Base-by-base conservation (phyloP, 805 yeast genomes). In the Candida coleopterorum region DNA sequence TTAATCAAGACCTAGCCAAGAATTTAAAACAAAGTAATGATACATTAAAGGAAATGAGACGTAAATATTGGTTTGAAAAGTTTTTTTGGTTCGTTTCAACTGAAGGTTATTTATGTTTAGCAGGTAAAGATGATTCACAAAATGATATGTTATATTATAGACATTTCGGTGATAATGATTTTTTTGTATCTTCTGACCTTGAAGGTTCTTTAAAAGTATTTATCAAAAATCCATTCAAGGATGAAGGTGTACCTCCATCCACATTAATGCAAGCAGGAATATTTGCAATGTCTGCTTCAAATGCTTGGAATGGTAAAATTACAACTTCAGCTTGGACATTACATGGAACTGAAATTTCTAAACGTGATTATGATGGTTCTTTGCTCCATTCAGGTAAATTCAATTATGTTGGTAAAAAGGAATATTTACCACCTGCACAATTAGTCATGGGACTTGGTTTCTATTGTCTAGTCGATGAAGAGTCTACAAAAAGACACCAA, bases 21-120 rank as follows among this genome's bases (percentile, higher is more conserved):
- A 72, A 73, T 34, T 60, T 85, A 40, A 72, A 72, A 34, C 77
- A 76, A 40, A 78, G 81, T 30, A 47, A 48, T 34, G 72, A 67
- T 18, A 53, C 64, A 6, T 61, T 82, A 39, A 79, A 75, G 43
- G 77, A 74, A 25, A 63, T 84, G 22, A 72, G 97, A 32, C 68
- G 75, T 4, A 87, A 86, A 32, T 81, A 69, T 53, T 89, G 96
- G 85, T 93, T 93, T 63, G 98, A 93, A 55, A 93, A 90, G 58
- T 90, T 81, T 57, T 78, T 72, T 51, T 93, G 98, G 98, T 93
- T 93, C 52, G 68, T 89, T n/a, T 76, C 96, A 0, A 79, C 81
- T 46, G 97, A 90, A 53, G 89, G 93, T 0, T 88, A 84, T 52
- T 62, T 93, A 34, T 84, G 94, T 40, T 58, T 93, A 37, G 87